Conservation (phyloP, 2,329 filamentous ascomycete genomes). For the Beauveria asiatica region DNA sequence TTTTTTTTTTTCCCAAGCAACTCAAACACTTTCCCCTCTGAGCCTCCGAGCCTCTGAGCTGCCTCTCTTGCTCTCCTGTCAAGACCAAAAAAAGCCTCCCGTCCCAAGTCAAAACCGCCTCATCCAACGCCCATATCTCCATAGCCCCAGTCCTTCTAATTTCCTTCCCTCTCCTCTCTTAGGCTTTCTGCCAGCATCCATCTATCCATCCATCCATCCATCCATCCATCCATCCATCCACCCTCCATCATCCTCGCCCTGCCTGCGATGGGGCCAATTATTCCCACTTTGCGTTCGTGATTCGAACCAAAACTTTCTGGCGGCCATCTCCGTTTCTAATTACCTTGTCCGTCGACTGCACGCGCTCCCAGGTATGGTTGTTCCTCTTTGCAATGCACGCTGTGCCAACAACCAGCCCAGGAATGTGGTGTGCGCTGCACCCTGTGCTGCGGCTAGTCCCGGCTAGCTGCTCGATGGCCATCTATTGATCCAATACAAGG, state of each 20-base stretch:
- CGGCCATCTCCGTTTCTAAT: constrained; percentile 1
- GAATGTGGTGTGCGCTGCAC: constrained; percentile 2
- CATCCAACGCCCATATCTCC: constrained; percentile 4
- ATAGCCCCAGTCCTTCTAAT: constrained; percentile 9
- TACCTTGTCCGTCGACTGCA: not conserved
- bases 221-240: not conserved
- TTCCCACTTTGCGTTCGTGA: not conserved
- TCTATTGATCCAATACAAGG: not conserved
- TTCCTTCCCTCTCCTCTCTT: not conserved
- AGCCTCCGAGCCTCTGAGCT: not conserved
- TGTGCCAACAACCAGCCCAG: not conserved
- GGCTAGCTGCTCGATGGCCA: not conserved
- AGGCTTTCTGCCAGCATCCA: not conserved
- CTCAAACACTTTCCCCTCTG: too few species aligned
- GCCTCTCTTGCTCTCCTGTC: not conserved
- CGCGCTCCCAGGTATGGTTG: not conserved
- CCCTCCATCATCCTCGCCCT: not conserved
- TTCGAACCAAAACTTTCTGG: not conserved
- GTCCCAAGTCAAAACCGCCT: not conserved
- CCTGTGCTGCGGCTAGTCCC: constrained; percentile 1
- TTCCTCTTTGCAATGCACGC: not conserved
- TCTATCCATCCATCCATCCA: too few species aligned
- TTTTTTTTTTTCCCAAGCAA: too few species aligned
- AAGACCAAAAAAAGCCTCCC: not conserved
- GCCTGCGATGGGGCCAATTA: not conserved